phyloP scores from a whole-genome alignment of 75 land plant genomes.

The Isoetes taiwanensis region DNA sequence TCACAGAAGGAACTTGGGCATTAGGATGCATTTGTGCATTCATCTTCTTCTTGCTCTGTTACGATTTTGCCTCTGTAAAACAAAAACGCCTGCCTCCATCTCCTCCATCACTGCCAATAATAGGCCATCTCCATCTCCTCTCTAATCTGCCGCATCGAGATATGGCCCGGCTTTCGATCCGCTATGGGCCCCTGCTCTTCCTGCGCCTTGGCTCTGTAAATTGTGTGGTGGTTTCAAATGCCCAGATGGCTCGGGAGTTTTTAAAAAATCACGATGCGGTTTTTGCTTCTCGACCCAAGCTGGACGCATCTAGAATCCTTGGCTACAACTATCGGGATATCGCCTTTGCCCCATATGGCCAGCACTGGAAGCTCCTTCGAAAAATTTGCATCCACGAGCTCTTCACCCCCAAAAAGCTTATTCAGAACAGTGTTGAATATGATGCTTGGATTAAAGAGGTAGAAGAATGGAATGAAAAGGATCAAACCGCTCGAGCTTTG shows the following conservation, averaged over 20 bases:
- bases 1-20: too few species aligned
- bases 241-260: slow-evolving; percentile 28
- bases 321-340: slow-evolving; percentile 29
- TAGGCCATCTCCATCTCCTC: slow-evolving; percentile 31
- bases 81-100: slow-evolving; percentile 23
- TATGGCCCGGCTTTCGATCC: slow-evolving; percentile 1
- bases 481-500: too few species aligned
- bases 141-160: slow-evolving; percentile 12
- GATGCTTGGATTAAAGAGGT: too few species aligned
- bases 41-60: too few species aligned
- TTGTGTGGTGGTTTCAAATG: slow-evolving; percentile 32
- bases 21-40: too few species aligned
- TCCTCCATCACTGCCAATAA: slow-evolving; percentile 21
- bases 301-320: slow-evolving; percentile 16
- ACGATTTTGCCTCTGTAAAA: too few species aligned
- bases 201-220: slow-evolving; percentile 17
- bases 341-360: slow-evolving; percentile 33
- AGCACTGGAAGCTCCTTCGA: slow-evolving; percentile 31
- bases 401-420: slow-evolving; percentile 32
- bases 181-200: slow-evolving; percentile 18
- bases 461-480: too few species aligned
- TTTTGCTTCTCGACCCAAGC: slow-evolving; percentile 26
- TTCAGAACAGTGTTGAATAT: too few species aligned
- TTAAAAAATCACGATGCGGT: slow-evolving; percentile 34
- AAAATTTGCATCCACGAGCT: slow-evolving; percentile 42